Evolutionary conservation across 345 rosid species (phyloP).

Genomic region (Populus euphratica): DNA sequence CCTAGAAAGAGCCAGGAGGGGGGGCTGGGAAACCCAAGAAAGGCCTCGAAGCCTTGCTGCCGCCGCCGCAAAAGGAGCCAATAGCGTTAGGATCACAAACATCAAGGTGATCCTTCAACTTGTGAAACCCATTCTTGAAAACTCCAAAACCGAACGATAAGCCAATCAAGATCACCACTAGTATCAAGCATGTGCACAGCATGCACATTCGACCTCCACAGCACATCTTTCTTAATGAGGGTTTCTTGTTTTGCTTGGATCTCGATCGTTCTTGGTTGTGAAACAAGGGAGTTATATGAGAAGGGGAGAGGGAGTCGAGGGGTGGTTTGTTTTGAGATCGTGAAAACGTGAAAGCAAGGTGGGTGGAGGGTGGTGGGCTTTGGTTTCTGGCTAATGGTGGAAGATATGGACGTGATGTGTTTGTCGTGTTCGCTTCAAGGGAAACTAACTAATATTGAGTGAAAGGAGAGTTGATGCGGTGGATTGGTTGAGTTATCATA

Average conservation of each 20-base stretch:
- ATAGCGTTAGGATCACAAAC: constrained; percentile 36
- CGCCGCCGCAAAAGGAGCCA: constrained; percentile 4
- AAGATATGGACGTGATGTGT: not conserved
- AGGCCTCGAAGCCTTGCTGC: constrained; percentile 33
- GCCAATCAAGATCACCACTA: constrained; percentile 63
- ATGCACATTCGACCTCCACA: constrained; percentile 63
- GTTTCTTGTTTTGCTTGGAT: not conserved
- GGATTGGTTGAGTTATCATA: not conserved
- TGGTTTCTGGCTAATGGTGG: not conserved
- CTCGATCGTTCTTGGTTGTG: not conserved
- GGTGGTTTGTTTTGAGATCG: not conserved
- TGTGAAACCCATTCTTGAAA: constrained; percentile 70
- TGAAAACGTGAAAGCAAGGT: not conserved
- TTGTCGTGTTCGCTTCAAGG: not conserved
- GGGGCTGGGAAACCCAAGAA: constrained; percentile 42
- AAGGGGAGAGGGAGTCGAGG: not conserved
- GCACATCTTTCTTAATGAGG: constrained; percentile 42
- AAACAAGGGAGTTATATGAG: not conserved
- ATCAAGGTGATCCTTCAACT: constrained; percentile 51
- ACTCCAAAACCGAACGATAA: constrained; percentile 73
- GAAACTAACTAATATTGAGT: not conserved
- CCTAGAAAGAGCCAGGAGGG: constrained; percentile 34
- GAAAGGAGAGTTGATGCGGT: not conserved
- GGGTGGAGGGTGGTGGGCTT: not conserved
- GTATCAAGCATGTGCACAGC: constrained; percentile 62